Evolutionary conservation across 148 eudicot species (phyloP), one percentile per base, ranked within the genome.

Genomic region (Linanthus parryae): DNA sequence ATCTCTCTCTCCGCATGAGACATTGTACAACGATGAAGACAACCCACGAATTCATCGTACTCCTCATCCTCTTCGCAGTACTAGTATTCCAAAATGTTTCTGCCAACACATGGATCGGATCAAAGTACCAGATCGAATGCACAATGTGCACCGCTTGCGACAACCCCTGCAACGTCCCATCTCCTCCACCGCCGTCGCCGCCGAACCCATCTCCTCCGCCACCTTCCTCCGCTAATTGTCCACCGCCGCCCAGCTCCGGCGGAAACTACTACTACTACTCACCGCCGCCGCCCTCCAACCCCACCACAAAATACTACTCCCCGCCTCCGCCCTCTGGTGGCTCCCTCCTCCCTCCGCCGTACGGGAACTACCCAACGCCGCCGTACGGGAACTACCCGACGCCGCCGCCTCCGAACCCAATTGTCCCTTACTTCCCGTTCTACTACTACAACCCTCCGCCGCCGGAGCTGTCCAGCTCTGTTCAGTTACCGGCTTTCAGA

Each of bases 371-470:
- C 56, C 71, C 61, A 17, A 56, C 77, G 3, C 76, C 88, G n/a
- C 71, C 81, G 21, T 68, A 58, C 44, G 27, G 20, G 1, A 68
- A 41, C 28, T 73, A 59, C 7, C 59, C 76, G 0, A 56, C 63
- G 0, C 90, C 85, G 8, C 83, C 78, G 10, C 90, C 90, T 1
- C 90, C 90, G 4, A 83, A 83, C 66, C 90, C 90, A 0, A 83
- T 83, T 20, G 78, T 83, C 0, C 90, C 85, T 0, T 83, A 83
- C 60, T 83, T 79, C 27, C 90, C 90, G 5, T 83, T 33, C 46
- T 83, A 83, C 73, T 83, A 62, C n/a, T 59, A 76, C 37, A 75
- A 29, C 44, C 84, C 85, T 2, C 90, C 90, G 0, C 76, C 85
- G 0, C 38, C 48, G 0, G 0, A 14, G 7, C 29, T 23, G 3